Percentiles rank a stretch among this genome's conserved stretches.
Evolutionary conservation across 2,329 filamentous ascomycete genomes (phyloP).

Genomic region (Pseudogymnoascus sp.): DNA sequence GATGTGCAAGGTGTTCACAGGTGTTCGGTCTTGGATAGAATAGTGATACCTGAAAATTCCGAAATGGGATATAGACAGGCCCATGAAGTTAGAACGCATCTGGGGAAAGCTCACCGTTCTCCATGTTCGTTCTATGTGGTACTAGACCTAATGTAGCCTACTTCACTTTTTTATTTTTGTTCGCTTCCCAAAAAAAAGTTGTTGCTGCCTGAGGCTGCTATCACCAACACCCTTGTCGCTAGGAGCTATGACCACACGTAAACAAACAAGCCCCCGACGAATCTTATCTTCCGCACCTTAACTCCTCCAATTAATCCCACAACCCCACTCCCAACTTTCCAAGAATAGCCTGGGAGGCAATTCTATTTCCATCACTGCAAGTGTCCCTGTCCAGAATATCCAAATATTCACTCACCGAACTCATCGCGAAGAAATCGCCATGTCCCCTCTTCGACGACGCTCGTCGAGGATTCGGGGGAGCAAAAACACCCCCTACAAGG

Average conservation of each 20-base stretch:
- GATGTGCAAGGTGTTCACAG: background rate
- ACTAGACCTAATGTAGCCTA: background rate
- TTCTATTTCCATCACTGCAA: background rate
- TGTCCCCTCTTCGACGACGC: constrained; percentile 22
- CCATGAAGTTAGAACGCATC: background rate
- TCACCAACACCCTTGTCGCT: background rate
- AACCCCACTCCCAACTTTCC: constrained; percentile 6
- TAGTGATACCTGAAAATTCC: background rate
- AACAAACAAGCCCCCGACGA: constrained; percentile 5
- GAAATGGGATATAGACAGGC: background rate
- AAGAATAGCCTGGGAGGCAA: background rate
- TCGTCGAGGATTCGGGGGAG: constrained; percentile 25
- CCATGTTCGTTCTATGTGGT: background rate
- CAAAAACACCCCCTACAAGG: constrained; percentile 24
- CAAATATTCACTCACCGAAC: background rate
- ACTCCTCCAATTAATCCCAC: constrained; percentile 20
- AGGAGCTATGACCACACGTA: constrained; percentile 10
- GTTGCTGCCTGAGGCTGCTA: background rate
- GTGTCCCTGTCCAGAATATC: background rate
- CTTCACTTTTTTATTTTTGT: background rate
- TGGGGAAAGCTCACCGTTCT: background rate
- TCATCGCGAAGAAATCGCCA: background rate
- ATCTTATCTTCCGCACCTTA: background rate
- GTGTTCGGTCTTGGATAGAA: background rate
- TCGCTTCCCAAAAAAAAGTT: background rate